Conservation (phyloP, 2,329 filamentous ascomycete genomes). For the Talaromyces verruculosus region DNA sequence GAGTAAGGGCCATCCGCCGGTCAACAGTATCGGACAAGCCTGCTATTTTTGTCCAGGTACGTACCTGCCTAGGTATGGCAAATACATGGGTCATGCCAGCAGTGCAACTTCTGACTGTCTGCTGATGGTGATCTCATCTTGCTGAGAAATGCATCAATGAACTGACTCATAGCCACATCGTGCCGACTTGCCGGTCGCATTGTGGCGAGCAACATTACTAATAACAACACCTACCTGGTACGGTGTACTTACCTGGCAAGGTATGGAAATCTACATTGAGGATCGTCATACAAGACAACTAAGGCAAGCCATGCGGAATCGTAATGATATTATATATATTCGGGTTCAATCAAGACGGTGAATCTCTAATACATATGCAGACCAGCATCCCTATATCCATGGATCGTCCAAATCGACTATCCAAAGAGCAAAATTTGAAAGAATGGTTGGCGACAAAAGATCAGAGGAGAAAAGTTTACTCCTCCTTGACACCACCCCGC, state of each 20-base stretch:
- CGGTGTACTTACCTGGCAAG: neutral
- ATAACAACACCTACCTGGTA: neutral
- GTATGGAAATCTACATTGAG: neutral
- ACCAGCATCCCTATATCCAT: constrained; percentile 6
- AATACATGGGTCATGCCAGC: constrained; percentile 1
- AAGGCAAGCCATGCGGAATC: neutral
- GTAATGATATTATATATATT: neutral
- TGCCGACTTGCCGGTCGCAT: constrained; percentile 5
- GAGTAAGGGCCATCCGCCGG: neutral
- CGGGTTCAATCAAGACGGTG: neutral
- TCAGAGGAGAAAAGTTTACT: constrained; percentile 34
- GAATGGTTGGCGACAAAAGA: neutral
- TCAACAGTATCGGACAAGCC: constrained; percentile 8
- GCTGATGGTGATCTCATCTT: neutral
- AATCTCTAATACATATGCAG: neutral
- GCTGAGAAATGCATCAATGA: constrained; percentile 2
- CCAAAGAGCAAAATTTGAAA: neutral
- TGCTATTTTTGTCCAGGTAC: neutral
- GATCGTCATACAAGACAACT: neutral
- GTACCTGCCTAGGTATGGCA: neutral
- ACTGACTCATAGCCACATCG: neutral
- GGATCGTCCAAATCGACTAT: neutral
- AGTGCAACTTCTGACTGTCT: neutral
- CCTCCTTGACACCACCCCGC: constrained; percentile 53
- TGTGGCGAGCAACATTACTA: neutral